A percentile compares a stretch with the other conserved stretches of the same genome.
Conservation (phyloP, 2,329 filamentous ascomycete genomes). For the Paraconiothyrium brasiliense region DNA sequence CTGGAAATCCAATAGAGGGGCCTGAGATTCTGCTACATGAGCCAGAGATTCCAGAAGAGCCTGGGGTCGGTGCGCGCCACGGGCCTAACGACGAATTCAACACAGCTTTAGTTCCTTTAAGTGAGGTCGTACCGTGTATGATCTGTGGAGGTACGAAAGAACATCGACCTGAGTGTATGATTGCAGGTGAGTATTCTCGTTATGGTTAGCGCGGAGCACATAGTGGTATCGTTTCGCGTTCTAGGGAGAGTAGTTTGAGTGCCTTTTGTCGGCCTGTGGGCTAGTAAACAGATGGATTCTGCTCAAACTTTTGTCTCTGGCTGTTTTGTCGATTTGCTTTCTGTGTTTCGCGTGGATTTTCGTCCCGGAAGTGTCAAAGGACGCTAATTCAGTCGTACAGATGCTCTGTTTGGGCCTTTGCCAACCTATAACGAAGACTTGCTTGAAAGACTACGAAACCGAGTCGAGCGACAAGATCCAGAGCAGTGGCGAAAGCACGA, state of each 20-base stretch:
- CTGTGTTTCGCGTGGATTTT: neutral
- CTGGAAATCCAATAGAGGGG: no score
- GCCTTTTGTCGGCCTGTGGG: neutral
- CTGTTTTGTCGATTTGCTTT: neutral
- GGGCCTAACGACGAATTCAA: slow-evolving; percentile 1
- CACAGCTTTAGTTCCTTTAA: slow-evolving; percentile 9
- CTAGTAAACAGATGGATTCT: neutral
- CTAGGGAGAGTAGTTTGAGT: neutral
- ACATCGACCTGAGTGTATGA: slow-evolving; percentile 29
- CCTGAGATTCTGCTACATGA: no score
- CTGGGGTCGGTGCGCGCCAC: neutral
- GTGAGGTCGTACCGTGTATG: slow-evolving; percentile 33
- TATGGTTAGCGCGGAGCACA: no score
- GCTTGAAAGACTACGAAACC: slow-evolving; percentile 24
- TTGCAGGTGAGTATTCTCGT: slow-evolving; percentile 30
- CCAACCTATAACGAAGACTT: slow-evolving; percentile 4
- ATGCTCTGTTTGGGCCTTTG: neutral
- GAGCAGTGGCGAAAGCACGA: slow-evolving; percentile 35
- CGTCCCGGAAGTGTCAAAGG: neutral
- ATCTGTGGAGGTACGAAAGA: slow-evolving; percentile 30
- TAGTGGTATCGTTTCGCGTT: neutral
- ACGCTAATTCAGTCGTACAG: neutral
- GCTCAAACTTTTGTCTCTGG: neutral
- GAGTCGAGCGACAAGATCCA: slow-evolving; percentile 33
- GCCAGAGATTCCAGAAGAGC: neutral